phyloP scores from a whole-genome alignment of 2,329 filamentous ascomycete species.

The Thelonectria discophora region DNA sequence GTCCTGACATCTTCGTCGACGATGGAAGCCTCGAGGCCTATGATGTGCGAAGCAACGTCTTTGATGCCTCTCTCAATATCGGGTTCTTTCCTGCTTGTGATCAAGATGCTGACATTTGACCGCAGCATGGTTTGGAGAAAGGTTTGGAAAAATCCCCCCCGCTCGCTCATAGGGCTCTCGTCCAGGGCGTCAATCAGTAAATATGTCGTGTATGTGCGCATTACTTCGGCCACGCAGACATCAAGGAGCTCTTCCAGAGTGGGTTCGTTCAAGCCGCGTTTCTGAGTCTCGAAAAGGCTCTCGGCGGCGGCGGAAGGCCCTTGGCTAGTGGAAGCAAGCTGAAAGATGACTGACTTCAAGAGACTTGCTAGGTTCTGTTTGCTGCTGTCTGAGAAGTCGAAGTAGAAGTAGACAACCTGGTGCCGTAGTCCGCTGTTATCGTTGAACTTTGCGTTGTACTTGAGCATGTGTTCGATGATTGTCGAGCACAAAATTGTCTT shows the following conservation, averaged over 20 bases:
- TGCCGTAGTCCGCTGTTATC: background rate
- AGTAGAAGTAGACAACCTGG: background rate
- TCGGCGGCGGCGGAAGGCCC: background rate
- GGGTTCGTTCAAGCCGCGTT: background rate
- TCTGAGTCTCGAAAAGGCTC: background rate
- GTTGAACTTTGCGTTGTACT: background rate
- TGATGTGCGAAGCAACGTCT: background rate
- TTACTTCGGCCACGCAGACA: background rate
- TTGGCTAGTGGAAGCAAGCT: background rate
- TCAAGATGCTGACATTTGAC: background rate
- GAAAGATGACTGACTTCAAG: background rate
- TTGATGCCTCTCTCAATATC: background rate
- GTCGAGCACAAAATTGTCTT: background rate
- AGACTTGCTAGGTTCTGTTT: background rate
- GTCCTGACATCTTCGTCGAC: slow-evolving; percentile 1
- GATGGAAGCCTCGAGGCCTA: background rate
- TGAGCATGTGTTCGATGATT: background rate
- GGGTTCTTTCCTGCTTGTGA: slow-evolving; percentile 10
- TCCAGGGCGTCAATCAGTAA: slow-evolving; percentile 7
- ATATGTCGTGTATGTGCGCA: background rate
- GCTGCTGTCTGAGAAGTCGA: background rate
- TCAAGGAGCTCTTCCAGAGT: background rate
- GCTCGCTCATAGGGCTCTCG: background rate
- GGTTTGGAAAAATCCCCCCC: background rate
- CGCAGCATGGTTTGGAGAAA: background rate